Percentiles rank a stretch among this genome's conserved stretches.
These are phyloP conservation scores for Pseudocercospora vitis DNA, from an alignment of 2,329 filamentous ascomycete species.

Conservation along the genomic window DNA sequence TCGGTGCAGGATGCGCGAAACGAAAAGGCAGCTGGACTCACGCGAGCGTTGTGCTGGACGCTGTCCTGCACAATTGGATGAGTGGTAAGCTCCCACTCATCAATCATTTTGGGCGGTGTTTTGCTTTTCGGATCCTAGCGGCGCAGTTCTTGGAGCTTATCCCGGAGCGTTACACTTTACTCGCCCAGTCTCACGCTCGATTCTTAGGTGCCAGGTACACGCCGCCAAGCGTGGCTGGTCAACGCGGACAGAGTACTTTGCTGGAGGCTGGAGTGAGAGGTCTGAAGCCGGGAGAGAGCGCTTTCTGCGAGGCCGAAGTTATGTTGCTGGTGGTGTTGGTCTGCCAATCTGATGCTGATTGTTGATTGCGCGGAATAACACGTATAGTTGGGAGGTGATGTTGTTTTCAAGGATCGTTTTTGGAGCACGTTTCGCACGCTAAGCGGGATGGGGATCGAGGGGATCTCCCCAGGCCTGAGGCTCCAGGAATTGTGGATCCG, in stretches of 20 bases:
- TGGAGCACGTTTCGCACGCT: too few relatives aligned
- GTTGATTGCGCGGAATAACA: neutral
- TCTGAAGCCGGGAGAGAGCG: neutral
- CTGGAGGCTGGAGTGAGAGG: conserved; percentile 5
- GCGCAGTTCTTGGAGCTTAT: neutral
- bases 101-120: conserved; percentile 52
- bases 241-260: neutral
- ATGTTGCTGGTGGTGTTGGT: neutral
- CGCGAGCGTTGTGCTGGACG: conserved; percentile 77
- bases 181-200: neutral
- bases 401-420: too few relatives aligned
- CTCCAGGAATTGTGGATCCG: neutral
- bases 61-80: conserved; percentile 76
- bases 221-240: conserved; percentile 4
- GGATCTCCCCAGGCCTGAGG: neutral
- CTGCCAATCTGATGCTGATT: neutral
- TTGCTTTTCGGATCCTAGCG: neutral
- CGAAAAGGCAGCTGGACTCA: conserved; percentile 42
- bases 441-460: neutral
- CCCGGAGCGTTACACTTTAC: neutral
- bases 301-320: neutral
- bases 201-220: neutral
- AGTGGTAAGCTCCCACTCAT: conserved; percentile 73
- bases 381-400: neutral
- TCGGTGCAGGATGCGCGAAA: conserved; percentile 17